These are phyloP conservation scores for Penicillium antarcticum DNA, from an alignment of 495 filamentous ascomycete species.

Conservation along the genomic window DNA sequence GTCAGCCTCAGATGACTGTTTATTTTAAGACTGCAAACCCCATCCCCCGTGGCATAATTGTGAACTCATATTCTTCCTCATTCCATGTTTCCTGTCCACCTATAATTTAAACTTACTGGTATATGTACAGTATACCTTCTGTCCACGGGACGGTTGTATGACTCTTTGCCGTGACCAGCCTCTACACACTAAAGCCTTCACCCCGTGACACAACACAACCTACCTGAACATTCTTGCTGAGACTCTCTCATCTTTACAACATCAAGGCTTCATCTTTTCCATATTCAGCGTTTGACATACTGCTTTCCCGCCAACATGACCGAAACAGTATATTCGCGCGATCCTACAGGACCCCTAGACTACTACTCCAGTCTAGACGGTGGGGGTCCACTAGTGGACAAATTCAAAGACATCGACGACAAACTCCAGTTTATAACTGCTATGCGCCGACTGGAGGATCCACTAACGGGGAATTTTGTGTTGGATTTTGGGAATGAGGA, in stretches of 20 bases:
- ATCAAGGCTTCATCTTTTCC: background rate
- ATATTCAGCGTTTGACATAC: background rate
- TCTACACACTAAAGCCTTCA: too few species aligned
- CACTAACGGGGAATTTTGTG: constrained; percentile 58
- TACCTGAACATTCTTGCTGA: too few species aligned
- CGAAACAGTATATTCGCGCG: constrained; percentile 6
- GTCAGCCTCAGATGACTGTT: constrained; percentile 17
- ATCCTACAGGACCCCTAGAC: constrained; percentile 23
- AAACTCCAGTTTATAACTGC: constrained; percentile 39
- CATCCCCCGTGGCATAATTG: too few species aligned
- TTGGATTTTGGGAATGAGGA: constrained; percentile 66
- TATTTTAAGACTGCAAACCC: background rate
- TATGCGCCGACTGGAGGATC: constrained; percentile 31
- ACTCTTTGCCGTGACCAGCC: too few species aligned
- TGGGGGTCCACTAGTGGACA: constrained; percentile 17
- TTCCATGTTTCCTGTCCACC: too few species aligned
- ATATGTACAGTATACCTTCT: too few species aligned
- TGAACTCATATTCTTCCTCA: too few species aligned
- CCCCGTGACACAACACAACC: too few species aligned
- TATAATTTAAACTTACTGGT: too few species aligned
- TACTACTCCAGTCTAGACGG: constrained; percentile 36
- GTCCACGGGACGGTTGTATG: too few species aligned
- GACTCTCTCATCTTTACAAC: too few species aligned
- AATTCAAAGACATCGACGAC: constrained; percentile 57
- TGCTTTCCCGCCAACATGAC: constrained; percentile 7